These are phyloP conservation scores for Cercospora citrullina DNA, from an alignment of 2,329 filamentous ascomycete genomes.

Conservation along the genomic window DNA sequence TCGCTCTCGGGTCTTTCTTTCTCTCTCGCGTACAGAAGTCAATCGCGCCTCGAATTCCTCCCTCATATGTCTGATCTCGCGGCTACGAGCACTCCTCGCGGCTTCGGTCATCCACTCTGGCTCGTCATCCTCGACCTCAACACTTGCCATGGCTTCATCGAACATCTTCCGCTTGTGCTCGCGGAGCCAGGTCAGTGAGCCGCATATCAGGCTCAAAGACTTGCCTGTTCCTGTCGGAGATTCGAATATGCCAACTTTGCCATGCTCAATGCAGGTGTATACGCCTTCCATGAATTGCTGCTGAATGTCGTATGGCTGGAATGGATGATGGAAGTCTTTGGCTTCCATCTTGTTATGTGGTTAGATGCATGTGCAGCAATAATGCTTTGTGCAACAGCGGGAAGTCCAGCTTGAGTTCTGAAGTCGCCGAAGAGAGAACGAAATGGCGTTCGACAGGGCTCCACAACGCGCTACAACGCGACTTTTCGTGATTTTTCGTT, in stretches of 20 bases:
- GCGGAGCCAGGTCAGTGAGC: slow-evolving; percentile 86
- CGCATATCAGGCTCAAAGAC: slow-evolving; percentile 87
- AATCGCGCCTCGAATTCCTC: slow-evolving; percentile 74
- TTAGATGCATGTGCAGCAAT: not conserved
- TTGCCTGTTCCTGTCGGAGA: slow-evolving; percentile 89
- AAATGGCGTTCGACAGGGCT: slow-evolving; percentile 10
- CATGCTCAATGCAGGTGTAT: slow-evolving; percentile 74
- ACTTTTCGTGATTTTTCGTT: slow-evolving; percentile 17
- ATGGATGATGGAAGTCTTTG: slow-evolving; percentile 80
- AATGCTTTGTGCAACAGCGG: not conserved
- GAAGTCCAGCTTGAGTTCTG: not conserved
- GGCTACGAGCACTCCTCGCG: slow-evolving; percentile 66
- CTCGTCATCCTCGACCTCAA: slow-evolving; percentile 62
- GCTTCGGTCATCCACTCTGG: slow-evolving; percentile 84
- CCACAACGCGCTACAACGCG: slow-evolving; percentile 30
- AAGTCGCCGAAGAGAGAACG: not conserved
- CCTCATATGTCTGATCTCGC: slow-evolving; percentile 65
- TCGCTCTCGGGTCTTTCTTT: slow-evolving; percentile 60
- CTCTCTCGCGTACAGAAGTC: slow-evolving; percentile 60
- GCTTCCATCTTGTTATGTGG: slow-evolving; percentile 22
- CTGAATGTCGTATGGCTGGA: slow-evolving; percentile 83
- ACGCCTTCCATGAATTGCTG: slow-evolving; percentile 82
- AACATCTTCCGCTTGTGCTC: slow-evolving; percentile 67
- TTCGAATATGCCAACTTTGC: slow-evolving; percentile 84
- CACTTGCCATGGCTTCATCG: slow-evolving; percentile 54